Evolutionary conservation across 1,284 basidiomycete species (phyloP).

Genomic region (Ceratobasidium sp.): DNA sequence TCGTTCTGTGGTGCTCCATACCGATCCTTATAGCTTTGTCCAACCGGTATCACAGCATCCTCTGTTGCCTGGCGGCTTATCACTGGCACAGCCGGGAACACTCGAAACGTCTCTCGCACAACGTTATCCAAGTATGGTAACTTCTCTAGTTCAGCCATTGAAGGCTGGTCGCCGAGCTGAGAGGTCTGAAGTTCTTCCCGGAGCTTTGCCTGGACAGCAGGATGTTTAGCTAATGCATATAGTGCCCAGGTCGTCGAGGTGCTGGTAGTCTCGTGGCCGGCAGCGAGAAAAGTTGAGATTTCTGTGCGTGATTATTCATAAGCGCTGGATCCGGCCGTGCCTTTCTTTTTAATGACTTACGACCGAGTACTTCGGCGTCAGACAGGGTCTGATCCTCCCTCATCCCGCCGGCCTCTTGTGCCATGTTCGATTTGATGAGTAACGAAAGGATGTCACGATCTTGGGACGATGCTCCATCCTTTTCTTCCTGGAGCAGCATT

Average conservation of each 20-base stretch:
- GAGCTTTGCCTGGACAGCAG: slow-evolving; percentile 61
- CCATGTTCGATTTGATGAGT: slow-evolving; percentile 60
- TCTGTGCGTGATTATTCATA: not conserved
- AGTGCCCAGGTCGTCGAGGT: slow-evolving; percentile 65
- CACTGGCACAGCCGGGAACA: slow-evolving; percentile 34
- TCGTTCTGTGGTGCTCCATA: slow-evolving; percentile 44
- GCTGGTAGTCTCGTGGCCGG: slow-evolving; percentile 59
- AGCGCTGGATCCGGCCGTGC: too few relatives aligned
- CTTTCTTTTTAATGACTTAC: slow-evolving; percentile 56
- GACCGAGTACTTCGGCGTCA: slow-evolving; percentile 64
- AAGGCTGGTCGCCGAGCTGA: slow-evolving; percentile 46
- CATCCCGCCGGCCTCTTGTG: slow-evolving; percentile 53
- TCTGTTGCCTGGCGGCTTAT: slow-evolving; percentile 35
- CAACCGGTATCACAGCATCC: slow-evolving; percentile 47
- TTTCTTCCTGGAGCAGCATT: slow-evolving; percentile 50
- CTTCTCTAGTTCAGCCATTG: slow-evolving; percentile 46
- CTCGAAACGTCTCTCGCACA: slow-evolving; percentile 46
- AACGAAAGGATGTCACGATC: slow-evolving; percentile 53
- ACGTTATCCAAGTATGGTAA: slow-evolving; percentile 48
- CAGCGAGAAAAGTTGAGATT: slow-evolving; percentile 47
- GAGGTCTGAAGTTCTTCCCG: slow-evolving; percentile 60
- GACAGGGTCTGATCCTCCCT: slow-evolving; percentile 59
- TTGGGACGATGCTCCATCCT: slow-evolving; percentile 29
- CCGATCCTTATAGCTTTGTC: slow-evolving; percentile 41
- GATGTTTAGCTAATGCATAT: slow-evolving; percentile 60